A percentile compares a stretch with the other conserved stretches of the same genome.
Conservation (phyloP, 2,329 filamentous ascomycete genomes). For the Leptographium flavum region DNA sequence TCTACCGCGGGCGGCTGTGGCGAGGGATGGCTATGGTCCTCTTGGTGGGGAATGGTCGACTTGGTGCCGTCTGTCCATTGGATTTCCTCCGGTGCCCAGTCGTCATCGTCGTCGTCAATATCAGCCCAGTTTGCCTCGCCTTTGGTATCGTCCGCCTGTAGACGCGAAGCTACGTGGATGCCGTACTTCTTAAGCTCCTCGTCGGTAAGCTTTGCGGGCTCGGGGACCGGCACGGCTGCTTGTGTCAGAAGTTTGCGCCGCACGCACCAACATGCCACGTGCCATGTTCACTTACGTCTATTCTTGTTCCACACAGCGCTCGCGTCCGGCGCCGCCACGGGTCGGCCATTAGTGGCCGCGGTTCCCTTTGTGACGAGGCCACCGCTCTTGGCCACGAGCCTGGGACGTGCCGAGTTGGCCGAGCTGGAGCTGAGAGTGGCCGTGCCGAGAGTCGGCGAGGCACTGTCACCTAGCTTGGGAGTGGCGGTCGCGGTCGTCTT, state of each 20-base stretch:
- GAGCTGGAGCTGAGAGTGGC: constrained; percentile 29
- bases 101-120: constrained; percentile 78
- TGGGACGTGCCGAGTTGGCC: constrained; percentile 40
- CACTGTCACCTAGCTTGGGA: constrained; percentile 37
- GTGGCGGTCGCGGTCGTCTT: constrained; percentile 37
- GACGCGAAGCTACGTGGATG: constrained; percentile 68
- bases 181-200: constrained; percentile 79
- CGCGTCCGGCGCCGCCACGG: constrained; percentile 50
- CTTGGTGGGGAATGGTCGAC: constrained; percentile 53
- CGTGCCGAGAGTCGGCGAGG: constrained; percentile 27
- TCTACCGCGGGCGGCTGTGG: background rate
- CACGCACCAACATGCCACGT: background rate
- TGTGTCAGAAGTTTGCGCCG: background rate
- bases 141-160: constrained; percentile 55
- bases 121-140: constrained; percentile 81
- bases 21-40: constrained; percentile 24
- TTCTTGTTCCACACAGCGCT: constrained; percentile 84
- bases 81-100: constrained; percentile 74
- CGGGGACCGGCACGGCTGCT: constrained; percentile 48
- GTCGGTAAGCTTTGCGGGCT: constrained; percentile 72
- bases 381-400: constrained; percentile 57
- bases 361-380: constrained; percentile 30
- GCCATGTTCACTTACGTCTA: constrained; percentile 42
- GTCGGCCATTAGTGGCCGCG: constrained; percentile 38
- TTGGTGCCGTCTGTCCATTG: constrained; percentile 85